Evolutionary conservation across 352 stramenopile genomes (phyloP).

Genomic region (Pythium oligandrum): DNA sequence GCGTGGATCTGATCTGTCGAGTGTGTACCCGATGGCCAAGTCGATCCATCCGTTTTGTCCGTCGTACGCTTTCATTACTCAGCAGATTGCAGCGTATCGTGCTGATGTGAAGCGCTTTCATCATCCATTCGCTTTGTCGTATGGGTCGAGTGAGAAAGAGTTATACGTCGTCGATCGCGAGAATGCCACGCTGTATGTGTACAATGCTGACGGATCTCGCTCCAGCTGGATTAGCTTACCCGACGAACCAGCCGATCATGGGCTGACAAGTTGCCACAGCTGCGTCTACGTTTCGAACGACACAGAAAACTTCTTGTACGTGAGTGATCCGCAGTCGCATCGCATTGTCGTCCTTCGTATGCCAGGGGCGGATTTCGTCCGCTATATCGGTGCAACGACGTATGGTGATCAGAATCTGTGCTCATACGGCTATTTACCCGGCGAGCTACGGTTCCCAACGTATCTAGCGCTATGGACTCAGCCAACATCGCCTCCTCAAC

Average conservation of each 20-base stretch:
- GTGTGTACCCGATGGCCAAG: slow-evolving; percentile 29
- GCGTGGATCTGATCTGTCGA: slow-evolving; percentile 20
- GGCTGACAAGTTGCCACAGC: slow-evolving; percentile 4
- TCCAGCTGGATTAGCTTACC: slow-evolving; percentile 32
- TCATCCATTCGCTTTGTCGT: slow-evolving; percentile 34
- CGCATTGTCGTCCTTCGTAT: slow-evolving; percentile 35
- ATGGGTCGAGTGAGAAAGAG: slow-evolving; percentile 27
- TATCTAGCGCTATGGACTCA: slow-evolving; percentile 23
- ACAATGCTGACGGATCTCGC: slow-evolving; percentile 44
- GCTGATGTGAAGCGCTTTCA: slow-evolving; percentile 33
- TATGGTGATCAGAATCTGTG: slow-evolving; percentile 48
- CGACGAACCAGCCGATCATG: slow-evolving; percentile 2
- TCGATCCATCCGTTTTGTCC: slow-evolving; percentile 36
- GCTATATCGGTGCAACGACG: slow-evolving; percentile 46
- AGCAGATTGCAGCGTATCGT: slow-evolving; percentile 23
- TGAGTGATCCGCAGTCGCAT: slow-evolving; percentile 53
- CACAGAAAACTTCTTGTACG: slow-evolving; percentile 8
- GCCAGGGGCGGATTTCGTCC: slow-evolving; percentile 28
- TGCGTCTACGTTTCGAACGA: too few relatives aligned
- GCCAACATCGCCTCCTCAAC: not conserved
- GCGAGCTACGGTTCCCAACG: slow-evolving; percentile 46
- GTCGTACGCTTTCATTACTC: slow-evolving; percentile 32
- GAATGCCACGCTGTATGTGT: slow-evolving; percentile 41
- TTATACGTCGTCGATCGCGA: slow-evolving; percentile 47
- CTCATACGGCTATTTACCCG: slow-evolving; percentile 39